These are phyloP conservation scores for Sideroxylon spinosum DNA, from an alignment of 179 eudicot species.

Conservation along the genomic window DNA sequence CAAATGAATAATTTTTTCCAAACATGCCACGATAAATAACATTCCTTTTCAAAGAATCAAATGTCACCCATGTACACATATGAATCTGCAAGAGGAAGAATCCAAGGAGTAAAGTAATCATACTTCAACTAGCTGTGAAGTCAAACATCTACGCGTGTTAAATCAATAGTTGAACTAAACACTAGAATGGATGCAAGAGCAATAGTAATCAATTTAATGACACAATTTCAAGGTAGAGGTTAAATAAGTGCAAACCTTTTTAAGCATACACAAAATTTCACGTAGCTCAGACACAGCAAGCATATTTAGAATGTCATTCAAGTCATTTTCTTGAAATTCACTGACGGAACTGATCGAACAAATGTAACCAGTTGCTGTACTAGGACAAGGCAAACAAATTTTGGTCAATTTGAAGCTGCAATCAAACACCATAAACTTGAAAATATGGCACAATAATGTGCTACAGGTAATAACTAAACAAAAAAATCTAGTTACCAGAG, in stretches of 20 bases:
- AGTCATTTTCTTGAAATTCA: conserved; percentile 42
- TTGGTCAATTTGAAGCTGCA: not conserved
- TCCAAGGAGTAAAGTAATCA: not conserved
- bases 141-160: not conserved
- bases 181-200: not conserved
- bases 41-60: not conserved
- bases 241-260: not conserved
- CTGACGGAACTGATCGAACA: conserved; percentile 30
- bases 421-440: not conserved
- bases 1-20: not conserved
- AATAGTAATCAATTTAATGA: not conserved
- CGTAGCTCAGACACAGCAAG: conserved; percentile 69
- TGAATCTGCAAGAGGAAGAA: not conserved
- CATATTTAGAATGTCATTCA: conserved; percentile 54
- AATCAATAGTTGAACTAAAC: not conserved
- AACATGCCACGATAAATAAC: no score
- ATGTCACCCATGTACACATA: not conserved
- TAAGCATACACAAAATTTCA: conserved; percentile 44
- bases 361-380: conserved; percentile 63
- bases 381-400: conserved; percentile 23
- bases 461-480: not conserved
- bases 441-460: not conserved
- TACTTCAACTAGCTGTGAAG: not conserved
- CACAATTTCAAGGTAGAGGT: not conserved
- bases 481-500: conserved; percentile 39